Evolutionary conservation across 2,329 filamentous ascomycete species (phyloP).

Genomic region (Calycina herbarum): DNA sequence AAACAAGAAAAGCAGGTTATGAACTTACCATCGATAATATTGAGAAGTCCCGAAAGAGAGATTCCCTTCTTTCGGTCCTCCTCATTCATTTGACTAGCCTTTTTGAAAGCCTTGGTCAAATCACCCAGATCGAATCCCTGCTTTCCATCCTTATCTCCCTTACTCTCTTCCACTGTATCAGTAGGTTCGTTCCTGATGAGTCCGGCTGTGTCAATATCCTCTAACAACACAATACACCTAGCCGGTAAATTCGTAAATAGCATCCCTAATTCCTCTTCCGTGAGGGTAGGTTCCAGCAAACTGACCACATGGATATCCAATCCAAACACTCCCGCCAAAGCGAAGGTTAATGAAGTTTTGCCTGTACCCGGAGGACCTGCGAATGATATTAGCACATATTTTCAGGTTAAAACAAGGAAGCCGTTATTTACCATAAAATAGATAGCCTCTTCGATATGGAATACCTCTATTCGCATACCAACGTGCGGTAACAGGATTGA

Average conservation of each 20-base stretch:
- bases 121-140: conserved; percentile 44
- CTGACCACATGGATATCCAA: conserved; percentile 73
- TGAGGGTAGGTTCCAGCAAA: conserved; percentile 60
- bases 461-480: conserved; percentile 87
- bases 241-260: conserved; percentile 68
- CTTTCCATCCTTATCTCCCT: conserved; percentile 31
- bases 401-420: conserved; percentile 66
- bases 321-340: conserved; percentile 68
- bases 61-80: conserved; percentile 43
- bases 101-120: conserved; percentile 46
- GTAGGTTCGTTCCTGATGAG: conserved; percentile 48
- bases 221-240: conserved; percentile 71
- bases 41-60: conserved; percentile 64
- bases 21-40: conserved; percentile 60
- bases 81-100: conserved; percentile 39
- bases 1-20: background rate
- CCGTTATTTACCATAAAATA: conserved; percentile 61
- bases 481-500: conserved; percentile 60
- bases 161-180: conserved; percentile 19
- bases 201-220: conserved; percentile 75
- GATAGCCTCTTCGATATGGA: conserved; percentile 80
- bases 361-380: conserved; percentile 69
- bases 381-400: conserved; percentile 58
- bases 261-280: conserved; percentile 63
- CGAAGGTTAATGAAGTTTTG: conserved; percentile 71